Percentiles rank a stretch among this genome's conserved stretches.
Evolutionary conservation across 495 filamentous ascomycete species (phyloP).

Genomic region (Pyronema omphalodes): DNA sequence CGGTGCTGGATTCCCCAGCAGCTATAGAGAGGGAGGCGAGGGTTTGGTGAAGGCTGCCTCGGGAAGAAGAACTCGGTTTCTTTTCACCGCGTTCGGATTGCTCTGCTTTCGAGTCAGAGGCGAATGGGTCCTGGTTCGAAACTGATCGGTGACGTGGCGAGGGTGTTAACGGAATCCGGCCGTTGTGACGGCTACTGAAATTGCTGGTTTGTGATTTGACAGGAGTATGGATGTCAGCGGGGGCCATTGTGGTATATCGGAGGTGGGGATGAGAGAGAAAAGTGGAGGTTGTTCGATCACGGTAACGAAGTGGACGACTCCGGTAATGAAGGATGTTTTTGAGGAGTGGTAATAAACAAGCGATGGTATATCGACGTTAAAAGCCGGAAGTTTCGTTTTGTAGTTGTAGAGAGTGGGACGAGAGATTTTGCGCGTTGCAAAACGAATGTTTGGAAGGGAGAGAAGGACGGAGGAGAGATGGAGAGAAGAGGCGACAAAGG

Average conservation of each 20-base stretch:
- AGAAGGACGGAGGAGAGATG: too few species aligned
- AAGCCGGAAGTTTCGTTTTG: too few species aligned
- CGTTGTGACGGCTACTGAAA: constrained; percentile 82
- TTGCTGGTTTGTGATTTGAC: constrained; percentile 83
- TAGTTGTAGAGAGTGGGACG: too few species aligned
- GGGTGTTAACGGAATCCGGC: constrained; percentile 83
- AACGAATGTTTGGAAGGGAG: too few species aligned
- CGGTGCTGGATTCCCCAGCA: constrained; percentile 27
- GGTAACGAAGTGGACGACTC: neutral
- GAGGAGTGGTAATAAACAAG: too few species aligned
- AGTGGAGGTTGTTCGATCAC: neutral
- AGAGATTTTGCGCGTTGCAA: too few species aligned
- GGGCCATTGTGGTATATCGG: constrained; percentile 45
- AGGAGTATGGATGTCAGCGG: constrained; percentile 71
- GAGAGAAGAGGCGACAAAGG: too few species aligned
- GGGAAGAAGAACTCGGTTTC: constrained; percentile 13
- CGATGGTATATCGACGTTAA: too few species aligned
- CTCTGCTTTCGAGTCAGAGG: constrained; percentile 33
- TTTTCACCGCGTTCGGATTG: constrained; percentile 14
- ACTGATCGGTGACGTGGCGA: constrained; percentile 50
- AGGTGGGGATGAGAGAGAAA: neutral
- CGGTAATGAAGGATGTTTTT: too few species aligned
- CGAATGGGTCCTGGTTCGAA: constrained; percentile 50
- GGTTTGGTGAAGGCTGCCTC: constrained; percentile 12
- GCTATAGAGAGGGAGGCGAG: constrained; percentile 19